These are phyloP conservation scores for Cladosporium sp. DNA, from an alignment of 2,329 filamentous ascomycete species.

Conservation along the genomic window DNA sequence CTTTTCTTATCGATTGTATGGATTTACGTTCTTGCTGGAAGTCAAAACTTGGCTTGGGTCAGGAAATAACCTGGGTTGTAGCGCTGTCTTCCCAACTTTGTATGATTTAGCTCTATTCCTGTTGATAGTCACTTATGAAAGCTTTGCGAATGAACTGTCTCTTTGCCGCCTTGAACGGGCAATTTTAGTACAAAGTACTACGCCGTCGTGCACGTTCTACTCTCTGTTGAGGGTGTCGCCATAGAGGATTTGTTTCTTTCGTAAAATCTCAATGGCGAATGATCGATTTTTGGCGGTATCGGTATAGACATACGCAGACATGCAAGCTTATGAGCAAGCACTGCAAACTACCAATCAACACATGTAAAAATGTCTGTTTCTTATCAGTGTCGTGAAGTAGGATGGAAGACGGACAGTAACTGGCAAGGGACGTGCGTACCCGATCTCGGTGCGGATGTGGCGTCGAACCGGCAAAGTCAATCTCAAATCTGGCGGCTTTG, in stretches of 20 bases:
- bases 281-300: neutral
- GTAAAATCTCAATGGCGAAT: neutral
- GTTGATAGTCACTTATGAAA: neutral
- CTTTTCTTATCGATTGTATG: neutral
- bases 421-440: constrained; percentile 10
- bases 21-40: neutral
- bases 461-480: constrained; percentile 1
- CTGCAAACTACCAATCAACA: neutral
- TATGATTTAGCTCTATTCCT: neutral
- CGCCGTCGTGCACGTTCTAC: neutral
- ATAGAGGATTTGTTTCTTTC: neutral
- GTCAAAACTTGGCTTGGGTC: neutral
- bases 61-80: no score
- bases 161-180: neutral
- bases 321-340: neutral
- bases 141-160: neutral
- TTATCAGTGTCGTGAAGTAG: neutral
- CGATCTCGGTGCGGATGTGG: neutral
- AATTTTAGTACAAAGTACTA: neutral
- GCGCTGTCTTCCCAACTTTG: neutral
- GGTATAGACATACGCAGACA: neutral
- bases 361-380: neutral
- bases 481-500: constrained; percentile 13
- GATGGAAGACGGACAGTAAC: neutral
- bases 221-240: neutral